Base-by-base conservation (phyloP, 306 rosid genomes). In the Fagus crenata region DNA sequence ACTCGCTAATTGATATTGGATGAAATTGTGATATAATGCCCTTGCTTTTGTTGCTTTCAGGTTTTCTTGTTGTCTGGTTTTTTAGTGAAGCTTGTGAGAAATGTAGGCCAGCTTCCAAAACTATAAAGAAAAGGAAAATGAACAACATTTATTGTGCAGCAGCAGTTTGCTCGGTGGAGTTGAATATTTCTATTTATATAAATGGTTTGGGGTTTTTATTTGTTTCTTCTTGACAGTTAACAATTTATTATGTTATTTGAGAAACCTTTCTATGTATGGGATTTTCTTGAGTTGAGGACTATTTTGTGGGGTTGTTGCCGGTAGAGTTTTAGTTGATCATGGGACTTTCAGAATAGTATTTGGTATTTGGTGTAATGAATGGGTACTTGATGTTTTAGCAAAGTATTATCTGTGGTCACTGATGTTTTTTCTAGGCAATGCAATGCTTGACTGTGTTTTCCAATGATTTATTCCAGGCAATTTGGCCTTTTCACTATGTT, bases 41-140 rank as follows among this genome's bases (percentile, higher is more conserved):
- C 73, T 22, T 60, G 61, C 31, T 22, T 69, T 72, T 15, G 0
- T 71, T 73, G 63, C 73, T 73, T 81, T 60, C 89, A 86, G 88
- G 90, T 88, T 87, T 84, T 87, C 86, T 82, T 67, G 83, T 85
- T 75, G 84, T 81, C 82, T 86, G 84, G 73, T 83, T 86, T 81
- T 73, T 40, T 36, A 17, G 80, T 77, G 88, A 83, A 82, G 92
- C 88, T 85, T 77, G 86, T 77, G 86, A 84, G 85, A 85, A 88
- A 86, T 67, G 76, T 69, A 33, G 81, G 76, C 84, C 40, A 75
- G 89, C 86, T 81, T 86, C 84, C 43, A 54, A 72, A 85, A 76
- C 80, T 81, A 78, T 74, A 81, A 69, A 53, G 67, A 73, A 70
- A 71, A 74, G 69, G 67, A 53, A 56, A 77, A 74, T 74, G 54